A percentile compares a stretch with the other conserved stretches of the same genome.
phyloP scores from a whole-genome alignment of 2,329 filamentous ascomycete genomes.

The Hypocreales sp. region DNA sequence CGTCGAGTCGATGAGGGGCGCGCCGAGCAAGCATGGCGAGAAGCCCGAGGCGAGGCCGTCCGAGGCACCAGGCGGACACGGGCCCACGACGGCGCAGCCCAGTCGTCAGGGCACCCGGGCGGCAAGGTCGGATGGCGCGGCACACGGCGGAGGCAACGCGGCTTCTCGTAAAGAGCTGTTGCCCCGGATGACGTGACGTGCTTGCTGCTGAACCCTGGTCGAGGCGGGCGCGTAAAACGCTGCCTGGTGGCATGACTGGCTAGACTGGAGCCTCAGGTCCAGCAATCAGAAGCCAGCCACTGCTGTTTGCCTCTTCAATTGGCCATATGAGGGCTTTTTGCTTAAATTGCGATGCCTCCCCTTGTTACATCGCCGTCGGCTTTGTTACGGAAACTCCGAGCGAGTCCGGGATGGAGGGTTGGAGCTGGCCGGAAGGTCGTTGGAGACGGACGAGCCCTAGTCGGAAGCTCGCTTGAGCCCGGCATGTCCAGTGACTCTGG shows the following conservation, averaged over 20 bases:
- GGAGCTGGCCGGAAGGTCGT: too few relatives aligned
- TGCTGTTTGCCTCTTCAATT: constrained; percentile 21
- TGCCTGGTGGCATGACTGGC: constrained; percentile 27
- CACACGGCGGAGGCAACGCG: constrained; percentile 12
- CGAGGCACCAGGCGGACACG: too few relatives aligned
- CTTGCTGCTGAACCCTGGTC: constrained; percentile 19
- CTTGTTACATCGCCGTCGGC: too few relatives aligned
- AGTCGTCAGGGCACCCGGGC: neutral
- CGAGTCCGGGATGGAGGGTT: too few relatives aligned
- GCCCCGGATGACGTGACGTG: neutral
- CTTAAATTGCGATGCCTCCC: too few relatives aligned
- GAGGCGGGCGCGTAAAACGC: constrained; percentile 35
- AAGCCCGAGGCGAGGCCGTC: too few relatives aligned
- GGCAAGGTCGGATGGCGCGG: constrained; percentile 15
- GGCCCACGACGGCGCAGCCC: too few relatives aligned
- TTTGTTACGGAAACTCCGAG: too few relatives aligned
- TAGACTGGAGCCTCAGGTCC: constrained; percentile 22
- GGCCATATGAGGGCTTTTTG: constrained; percentile 15
- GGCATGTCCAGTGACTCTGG: constrained; percentile 27
- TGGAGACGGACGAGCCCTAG: neutral
- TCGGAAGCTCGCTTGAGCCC: constrained; percentile 4
- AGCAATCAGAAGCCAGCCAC: constrained; percentile 31
- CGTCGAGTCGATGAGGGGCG: too few relatives aligned
- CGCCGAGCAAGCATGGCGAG: too few relatives aligned
- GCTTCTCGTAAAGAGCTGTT: too few relatives aligned